Evolutionary conservation across 805 yeast genomes (phyloP), one percentile per base, ranked within the genome.

Genomic region (Ogataea wickerhamii): DNA sequence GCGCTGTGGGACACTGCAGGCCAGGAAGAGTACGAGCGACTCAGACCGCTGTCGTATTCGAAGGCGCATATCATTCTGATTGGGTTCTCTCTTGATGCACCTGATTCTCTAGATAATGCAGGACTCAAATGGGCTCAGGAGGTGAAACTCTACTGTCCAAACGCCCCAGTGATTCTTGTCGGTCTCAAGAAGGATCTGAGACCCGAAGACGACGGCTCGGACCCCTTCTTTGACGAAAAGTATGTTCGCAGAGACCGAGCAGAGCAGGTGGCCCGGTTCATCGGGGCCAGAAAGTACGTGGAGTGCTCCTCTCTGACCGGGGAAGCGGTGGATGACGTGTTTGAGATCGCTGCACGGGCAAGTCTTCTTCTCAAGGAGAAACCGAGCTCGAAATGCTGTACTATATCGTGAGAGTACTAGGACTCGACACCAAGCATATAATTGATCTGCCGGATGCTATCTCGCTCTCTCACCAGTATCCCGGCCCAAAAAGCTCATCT

Each of bases 1-100:
- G 89, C 95, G 2, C 64, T 88, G 18, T 88, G 97, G 96, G 97
- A 88, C 58, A 88, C 96, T 1, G 96, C 97, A 4, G 97, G 97
- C 2, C 96, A 88, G 63, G 97, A 88, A 65, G 97, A 88, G 62
- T 88, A 88, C 58, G 96, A 88, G 58, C 67, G 96, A 42, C 67
- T 89, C 41, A 74, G 96, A 44, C 96, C 96, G 0, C 67, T 89
- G 47, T 83, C 95, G 17, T 89, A 89, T 55, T 76, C 89, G 8
- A 82, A 86, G 52, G 94, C 96, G 2, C 85, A 89, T 60, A 84
- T 86, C 39, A 82, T 89, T 36, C 65, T 88, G 38, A 82, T 88
- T 37, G 96, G 91, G 0, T 89, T 85, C 64, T 87, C 96, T 0
- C 68, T 88, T 14, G 86, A 89, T 58, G 80, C 78, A 19, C 88